Evolutionary conservation across 108 stramenopile genomes (phyloP), one percentile per base, ranked within the genome.

Genomic region (Schizochytrium sp.): DNA sequence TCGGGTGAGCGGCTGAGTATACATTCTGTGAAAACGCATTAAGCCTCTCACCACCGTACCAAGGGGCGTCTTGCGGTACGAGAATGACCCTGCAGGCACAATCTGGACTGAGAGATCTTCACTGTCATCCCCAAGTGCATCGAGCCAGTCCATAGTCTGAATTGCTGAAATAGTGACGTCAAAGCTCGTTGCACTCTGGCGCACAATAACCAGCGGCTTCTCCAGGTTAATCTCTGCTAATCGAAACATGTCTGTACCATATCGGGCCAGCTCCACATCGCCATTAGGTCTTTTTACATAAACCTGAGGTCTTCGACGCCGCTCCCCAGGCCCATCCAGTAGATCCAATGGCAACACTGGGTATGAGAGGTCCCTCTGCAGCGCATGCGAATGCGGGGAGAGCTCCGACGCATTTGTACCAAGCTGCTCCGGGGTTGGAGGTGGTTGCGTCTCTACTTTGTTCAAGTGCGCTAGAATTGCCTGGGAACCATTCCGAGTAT

Each of bases 91-190:
- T 5, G 76, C 76, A n/a, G 76, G 76, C 17, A 83, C 76, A 42
- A 83, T 83, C 28, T 83, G 76, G 2, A 83, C 15, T 13, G 47
- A 49, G 12, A 55, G 47, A 53, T 83, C 76, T 5, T 83, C 76
- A 53, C 10, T 10, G 76, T 42, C 53, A 10, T 83, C 76, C 10
- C 15, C 47, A 53, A 83, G 76, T 13, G 76, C 76, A 38, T 49
- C 47, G 76, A 83, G 76, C 76, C 76, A 83, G 76, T 83, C 76
- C 7, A 83, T 55, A 13, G 76, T 53, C 2, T 83, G 76, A n/a
- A 83, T 53, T 10, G 76, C 47, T 5, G 76, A 83, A 42, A 83
- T 55, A 38, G 53, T 55, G 50, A 83, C 76, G 47, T 83, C 76
- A 15, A 69, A 69, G 76, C 28, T 55, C 2, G 38, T 55, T 10